phyloP scores from a whole-genome alignment of 1,284 basidiomycete genomes.

The Apiotrichum gracile region DNA sequence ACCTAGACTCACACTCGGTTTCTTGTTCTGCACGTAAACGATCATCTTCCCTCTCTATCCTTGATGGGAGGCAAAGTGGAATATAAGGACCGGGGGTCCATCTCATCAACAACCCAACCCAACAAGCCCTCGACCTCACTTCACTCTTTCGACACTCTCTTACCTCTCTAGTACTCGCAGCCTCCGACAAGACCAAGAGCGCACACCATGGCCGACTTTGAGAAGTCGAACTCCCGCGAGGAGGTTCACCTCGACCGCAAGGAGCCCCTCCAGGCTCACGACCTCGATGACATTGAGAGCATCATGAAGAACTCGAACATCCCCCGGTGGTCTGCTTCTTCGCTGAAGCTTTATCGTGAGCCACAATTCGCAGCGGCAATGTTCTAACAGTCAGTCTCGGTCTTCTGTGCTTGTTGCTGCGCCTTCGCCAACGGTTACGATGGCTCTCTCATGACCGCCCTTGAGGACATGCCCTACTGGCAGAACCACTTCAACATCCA shows the following conservation, averaged over 20 bases:
- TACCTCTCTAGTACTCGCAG: neutral
- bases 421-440: conserved; percentile 36
- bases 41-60: neutral
- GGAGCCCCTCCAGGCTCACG: neutral
- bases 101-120: neutral
- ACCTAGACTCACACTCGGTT: neutral
- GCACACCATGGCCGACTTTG: conserved; percentile 1
- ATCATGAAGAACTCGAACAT: conserved; percentile 20
- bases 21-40: neutral
- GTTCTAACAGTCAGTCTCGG: conserved; percentile 11
- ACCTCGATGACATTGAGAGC: conserved; percentile 13
- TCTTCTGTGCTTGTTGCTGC: conserved; percentile 30
- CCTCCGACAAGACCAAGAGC: neutral
- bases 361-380: too few species aligned
- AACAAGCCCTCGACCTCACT: neutral
- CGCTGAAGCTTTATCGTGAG: conserved; percentile 25
- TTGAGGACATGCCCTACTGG: conserved; percentile 22
- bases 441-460: conserved; percentile 16
- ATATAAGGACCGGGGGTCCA: neutral
- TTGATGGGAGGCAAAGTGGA: neutral
- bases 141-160: neutral
- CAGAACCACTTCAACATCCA: conserved; percentile 20
- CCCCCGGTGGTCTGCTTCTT: conserved; percentile 19
- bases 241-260: neutral
- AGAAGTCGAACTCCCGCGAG: neutral